Evolutionary conservation across 768 basidiomycete genomes (phyloP).

Genomic region (Pisolithus tinctorius): DNA sequence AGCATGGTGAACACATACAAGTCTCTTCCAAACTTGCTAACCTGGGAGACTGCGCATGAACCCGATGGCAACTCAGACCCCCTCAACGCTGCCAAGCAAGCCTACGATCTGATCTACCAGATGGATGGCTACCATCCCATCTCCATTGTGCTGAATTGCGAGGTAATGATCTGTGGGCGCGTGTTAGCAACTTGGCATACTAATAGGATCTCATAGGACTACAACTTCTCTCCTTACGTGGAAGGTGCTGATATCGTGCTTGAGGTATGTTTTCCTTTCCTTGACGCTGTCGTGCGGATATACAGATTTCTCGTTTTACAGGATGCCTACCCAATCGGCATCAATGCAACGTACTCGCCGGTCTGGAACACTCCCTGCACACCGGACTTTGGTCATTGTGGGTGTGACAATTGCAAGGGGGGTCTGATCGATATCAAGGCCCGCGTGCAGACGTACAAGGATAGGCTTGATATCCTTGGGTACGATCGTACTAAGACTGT

Average conservation of each 20-base stretch:
- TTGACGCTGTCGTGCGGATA: slow-evolving; percentile 18
- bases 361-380: slow-evolving; percentile 59
- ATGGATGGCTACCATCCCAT: slow-evolving; percentile 56
- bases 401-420: slow-evolving; percentile 64
- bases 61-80: slow-evolving; percentile 67
- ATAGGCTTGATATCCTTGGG: slow-evolving; percentile 53
- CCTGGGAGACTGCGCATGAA: slow-evolving; percentile 71
- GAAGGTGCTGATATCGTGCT: slow-evolving; percentile 63
- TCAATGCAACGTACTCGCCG: slow-evolving; percentile 56
- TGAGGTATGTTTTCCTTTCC: slow-evolving; percentile 51
- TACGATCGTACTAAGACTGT: slow-evolving; percentile 61
- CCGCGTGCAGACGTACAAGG: slow-evolving; percentile 58
- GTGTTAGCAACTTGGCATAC: neutral
- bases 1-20: slow-evolving; percentile 61
- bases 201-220: slow-evolving; percentile 37
- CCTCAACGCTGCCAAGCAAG: slow-evolving; percentile 42
- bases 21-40: slow-evolving; percentile 56
- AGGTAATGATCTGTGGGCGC: slow-evolving; percentile 7
- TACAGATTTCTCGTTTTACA: slow-evolving; percentile 1
- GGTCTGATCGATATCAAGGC: slow-evolving; percentile 55
- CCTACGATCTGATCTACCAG: slow-evolving; percentile 42
- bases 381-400: slow-evolving; percentile 63
- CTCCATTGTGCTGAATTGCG: slow-evolving; percentile 48
- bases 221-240: slow-evolving; percentile 51
- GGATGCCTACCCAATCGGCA: slow-evolving; percentile 32